A percentile compares a stretch with the other conserved stretches of the same genome.
Evolutionary conservation across 2,329 filamentous ascomycete species (phyloP).

Genomic region (Colletotrichum neosansevieriae): DNA sequence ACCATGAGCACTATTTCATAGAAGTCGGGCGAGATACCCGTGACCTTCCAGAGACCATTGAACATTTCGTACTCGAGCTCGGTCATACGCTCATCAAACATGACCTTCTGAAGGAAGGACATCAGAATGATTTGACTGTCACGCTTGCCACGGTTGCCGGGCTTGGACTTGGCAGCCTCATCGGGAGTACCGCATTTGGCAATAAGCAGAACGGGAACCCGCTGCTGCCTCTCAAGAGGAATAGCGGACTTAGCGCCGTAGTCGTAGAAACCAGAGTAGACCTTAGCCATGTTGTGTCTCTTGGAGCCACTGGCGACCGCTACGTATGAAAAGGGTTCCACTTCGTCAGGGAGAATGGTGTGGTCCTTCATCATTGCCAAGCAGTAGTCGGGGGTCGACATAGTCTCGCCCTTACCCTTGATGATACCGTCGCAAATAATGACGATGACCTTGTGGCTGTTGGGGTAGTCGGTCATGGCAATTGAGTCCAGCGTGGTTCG

Average conservation of each 20-base stretch:
- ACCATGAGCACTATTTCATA: conserved; percentile 99
- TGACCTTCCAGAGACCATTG: conserved; percentile 98
- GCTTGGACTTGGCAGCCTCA: conserved; percentile 84
- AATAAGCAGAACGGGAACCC: conserved; percentile 96
- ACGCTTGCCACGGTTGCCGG: conserved; percentile 97
- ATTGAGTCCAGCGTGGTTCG: conserved; percentile 96
- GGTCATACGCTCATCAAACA: conserved; percentile 99
- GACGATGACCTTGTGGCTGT: conserved; percentile 97
- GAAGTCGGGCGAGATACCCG: conserved; percentile 96
- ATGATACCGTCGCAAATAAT: conserved; percentile 98
- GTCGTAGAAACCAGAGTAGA: conserved; percentile 98
- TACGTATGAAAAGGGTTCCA: conserved; percentile 93
- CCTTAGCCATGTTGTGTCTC: conserved; percentile 99
- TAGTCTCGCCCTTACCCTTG: conserved; percentile 89
- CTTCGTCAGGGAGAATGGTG: conserved; percentile 81
- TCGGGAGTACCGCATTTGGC: conserved; percentile 96
- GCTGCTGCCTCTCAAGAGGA: conserved; percentile 88
- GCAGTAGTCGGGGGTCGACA: conserved; percentile 90
- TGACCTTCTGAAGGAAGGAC: conserved; percentile 99
- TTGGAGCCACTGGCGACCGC: conserved; percentile 96
- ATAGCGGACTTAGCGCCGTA: conserved; percentile 87
- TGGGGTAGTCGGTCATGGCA: conserved; percentile 97
- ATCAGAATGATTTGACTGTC: conserved; percentile 99
- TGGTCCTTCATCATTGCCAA: conserved; percentile 96
- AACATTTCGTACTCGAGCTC: conserved; percentile 99